Evolutionary conservation across 1,139 yeast genomes (phyloP), one percentile per base, ranked within the genome.

Genomic region (Taphrina betulina): DNA sequence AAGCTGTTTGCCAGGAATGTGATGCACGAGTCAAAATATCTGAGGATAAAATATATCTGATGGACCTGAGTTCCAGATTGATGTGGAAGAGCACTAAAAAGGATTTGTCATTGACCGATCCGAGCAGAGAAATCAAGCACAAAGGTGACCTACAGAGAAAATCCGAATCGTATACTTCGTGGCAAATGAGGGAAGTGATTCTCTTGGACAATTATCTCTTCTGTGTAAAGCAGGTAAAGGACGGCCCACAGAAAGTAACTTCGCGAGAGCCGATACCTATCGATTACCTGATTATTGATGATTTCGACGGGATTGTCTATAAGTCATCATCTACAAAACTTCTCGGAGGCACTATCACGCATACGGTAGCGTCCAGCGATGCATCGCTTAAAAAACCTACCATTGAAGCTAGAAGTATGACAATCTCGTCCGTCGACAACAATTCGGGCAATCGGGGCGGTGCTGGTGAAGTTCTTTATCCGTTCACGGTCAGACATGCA

Each of bases 141-240:
- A 73, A 83, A 20, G 94, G 92, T 14, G 41, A 38, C 1, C 28
- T 53, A 0, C 79, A 74, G 3, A 74, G 86, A 57, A 80, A 82
- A 62, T 83, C 89, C 73, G 71, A 82, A 76, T 74, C 74, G 78
- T 57, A 82, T 75, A 57, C 74, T 78, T 53, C 74, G 68, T 61
- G 74, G 75, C 65, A 72, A 3, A 68, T 67, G 1, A 66, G 72
- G 0, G 85, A 81, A 63, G 64, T 85, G 34, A 79, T 87, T 23
- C 69, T 87, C 36, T 71, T 88, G 56, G 95, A 88, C 66, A 85
- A 88, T 64, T 86, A 75, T 63, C 69, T 88, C 44, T 71, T 88
- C 22, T 75, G 88, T 5, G 81, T 92, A 1, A 94, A 86, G 56
- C 62, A 65, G 12, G 63, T 68, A 5, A 71, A 71, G 35, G 63